phyloP scores from a whole-genome alignment of 192 early-diverging fungal species.

The Lobosporangium transversale region DNA sequence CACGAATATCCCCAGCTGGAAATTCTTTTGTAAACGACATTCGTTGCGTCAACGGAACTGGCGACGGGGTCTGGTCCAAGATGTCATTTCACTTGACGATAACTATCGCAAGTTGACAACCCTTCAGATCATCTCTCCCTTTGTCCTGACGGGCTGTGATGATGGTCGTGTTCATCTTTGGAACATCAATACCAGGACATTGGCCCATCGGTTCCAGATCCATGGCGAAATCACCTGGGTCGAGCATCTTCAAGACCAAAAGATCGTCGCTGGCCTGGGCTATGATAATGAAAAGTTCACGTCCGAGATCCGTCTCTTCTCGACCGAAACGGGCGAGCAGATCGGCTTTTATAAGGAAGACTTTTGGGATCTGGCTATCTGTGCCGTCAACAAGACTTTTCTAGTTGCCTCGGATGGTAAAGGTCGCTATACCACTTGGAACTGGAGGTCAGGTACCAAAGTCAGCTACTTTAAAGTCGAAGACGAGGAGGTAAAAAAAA shows the following conservation, averaged over 20 bases:
- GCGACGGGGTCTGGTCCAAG: constrained; percentile 41
- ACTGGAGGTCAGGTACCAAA: constrained; percentile 36
- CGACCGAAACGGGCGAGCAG: constrained; percentile 40
- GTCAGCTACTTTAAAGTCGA: constrained; percentile 39
- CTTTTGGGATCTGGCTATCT: constrained; percentile 50
- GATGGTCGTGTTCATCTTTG: constrained; percentile 42
- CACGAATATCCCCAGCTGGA: constrained; percentile 46
- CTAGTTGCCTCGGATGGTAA: constrained; percentile 42
- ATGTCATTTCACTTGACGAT: constrained; percentile 42
- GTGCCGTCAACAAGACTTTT: constrained; percentile 32
- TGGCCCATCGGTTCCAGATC: constrained; percentile 44
- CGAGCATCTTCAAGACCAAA: constrained; percentile 41
- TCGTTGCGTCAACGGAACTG: constrained; percentile 37
- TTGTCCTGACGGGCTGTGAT: constrained; percentile 40
- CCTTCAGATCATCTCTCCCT: constrained; percentile 43
- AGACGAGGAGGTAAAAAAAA: constrained; percentile 21
- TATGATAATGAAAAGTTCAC: constrained; percentile 31
- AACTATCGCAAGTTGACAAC: constrained; percentile 46
- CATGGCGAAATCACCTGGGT: constrained; percentile 47
- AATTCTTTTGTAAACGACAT: constrained; percentile 48
- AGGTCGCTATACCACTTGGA: constrained; percentile 38
- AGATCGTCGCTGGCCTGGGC: constrained; percentile 39
- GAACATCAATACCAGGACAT: constrained; percentile 33
- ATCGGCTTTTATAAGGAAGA: constrained; percentile 38
- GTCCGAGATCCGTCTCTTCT: constrained; percentile 50